Percentiles rank a stretch among this genome's conserved stretches.
phyloP scores from a whole-genome alignment of 2,329 filamentous ascomycete genomes.

The Verticillium longisporum region DNA sequence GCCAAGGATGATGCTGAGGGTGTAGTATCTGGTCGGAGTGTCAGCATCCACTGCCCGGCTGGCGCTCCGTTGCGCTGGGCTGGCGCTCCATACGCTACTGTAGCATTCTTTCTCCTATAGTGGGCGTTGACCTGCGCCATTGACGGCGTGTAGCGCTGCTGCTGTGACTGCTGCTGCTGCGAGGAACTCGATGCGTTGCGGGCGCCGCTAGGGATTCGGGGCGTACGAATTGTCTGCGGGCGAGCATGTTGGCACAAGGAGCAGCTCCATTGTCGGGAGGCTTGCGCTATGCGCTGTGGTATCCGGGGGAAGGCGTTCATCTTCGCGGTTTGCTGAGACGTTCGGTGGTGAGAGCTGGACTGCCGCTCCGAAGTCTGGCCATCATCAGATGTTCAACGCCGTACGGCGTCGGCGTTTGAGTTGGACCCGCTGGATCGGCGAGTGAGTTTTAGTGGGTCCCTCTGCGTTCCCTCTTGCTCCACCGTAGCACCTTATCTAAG shows the following conservation, averaged over 20 bases:
- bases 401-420: not conserved
- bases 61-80: not conserved
- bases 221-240: slow-evolving; percentile 15
- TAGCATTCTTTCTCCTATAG: slow-evolving; percentile 62
- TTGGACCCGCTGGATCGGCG: not conserved
- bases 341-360: not conserved
- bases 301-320: slow-evolving; percentile 34
- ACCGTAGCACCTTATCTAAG: not conserved
- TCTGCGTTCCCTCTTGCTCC: not conserved
- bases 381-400: slow-evolving; percentile 1
- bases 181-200: slow-evolving; percentile 25
- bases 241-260: slow-evolving; percentile 28
- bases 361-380: not conserved
- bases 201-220: slow-evolving; percentile 1
- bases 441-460: not conserved
- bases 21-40: slow-evolving; percentile 54
- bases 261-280: slow-evolving; percentile 26
- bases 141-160: slow-evolving; percentile 19
- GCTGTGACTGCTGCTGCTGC: slow-evolving; percentile 19
- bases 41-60: slow-evolving; percentile 10
- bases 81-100: slow-evolving; percentile 34
- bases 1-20: slow-evolving; percentile 68
- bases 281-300: slow-evolving; percentile 21
- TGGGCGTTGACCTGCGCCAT: slow-evolving; percentile 61
- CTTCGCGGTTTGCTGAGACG: not conserved